Evolutionary conservation across 768 basidiomycete genomes (phyloP).

Genomic region (Tricholoma sp.): DNA sequence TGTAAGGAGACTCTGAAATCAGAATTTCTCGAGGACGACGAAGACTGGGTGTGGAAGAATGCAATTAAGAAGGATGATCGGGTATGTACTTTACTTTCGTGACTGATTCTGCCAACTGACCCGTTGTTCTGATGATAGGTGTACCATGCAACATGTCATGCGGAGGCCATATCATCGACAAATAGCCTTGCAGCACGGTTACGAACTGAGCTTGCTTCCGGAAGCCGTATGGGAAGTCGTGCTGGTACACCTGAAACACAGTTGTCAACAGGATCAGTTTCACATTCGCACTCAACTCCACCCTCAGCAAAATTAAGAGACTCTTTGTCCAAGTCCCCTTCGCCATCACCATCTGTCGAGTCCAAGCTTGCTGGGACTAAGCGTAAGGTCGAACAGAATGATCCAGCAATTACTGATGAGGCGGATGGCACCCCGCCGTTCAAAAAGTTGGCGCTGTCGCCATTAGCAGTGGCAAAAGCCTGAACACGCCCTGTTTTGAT

Average conservation of each 20-base stretch:
- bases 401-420: conserved; percentile 33
- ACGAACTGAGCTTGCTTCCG: conserved; percentile 50
- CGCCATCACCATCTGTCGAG: conserved; percentile 47
- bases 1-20: conserved; percentile 92
- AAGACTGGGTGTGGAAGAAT: conserved; percentile 98
- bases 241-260: conserved; percentile 70
- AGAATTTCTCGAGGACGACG: conserved; percentile 92
- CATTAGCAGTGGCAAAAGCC: conserved; percentile 12
- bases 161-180: conserved; percentile 65
- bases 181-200: conserved; percentile 64
- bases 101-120: neutral
- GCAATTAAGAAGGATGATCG: conserved; percentile 79
- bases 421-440: conserved; percentile 53
- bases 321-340: conserved; percentile 34
- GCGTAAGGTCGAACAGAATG: conserved; percentile 66
- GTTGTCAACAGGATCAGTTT: conserved; percentile 19
- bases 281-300: conserved; percentile 30
- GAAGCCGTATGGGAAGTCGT: conserved; percentile 70
- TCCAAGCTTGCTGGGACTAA: conserved; percentile 56
- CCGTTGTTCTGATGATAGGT: conserved; percentile 42
- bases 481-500: neutral
- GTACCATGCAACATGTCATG: conserved; percentile 92
- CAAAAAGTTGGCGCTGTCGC: conserved; percentile 59
- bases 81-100: conserved; percentile 39
- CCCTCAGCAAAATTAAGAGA: conserved; percentile 30